These are phyloP conservation scores for Gelatoporia subvermispora DNA, from an alignment of 768 basidiomycete genomes.

Conservation along the genomic window DNA sequence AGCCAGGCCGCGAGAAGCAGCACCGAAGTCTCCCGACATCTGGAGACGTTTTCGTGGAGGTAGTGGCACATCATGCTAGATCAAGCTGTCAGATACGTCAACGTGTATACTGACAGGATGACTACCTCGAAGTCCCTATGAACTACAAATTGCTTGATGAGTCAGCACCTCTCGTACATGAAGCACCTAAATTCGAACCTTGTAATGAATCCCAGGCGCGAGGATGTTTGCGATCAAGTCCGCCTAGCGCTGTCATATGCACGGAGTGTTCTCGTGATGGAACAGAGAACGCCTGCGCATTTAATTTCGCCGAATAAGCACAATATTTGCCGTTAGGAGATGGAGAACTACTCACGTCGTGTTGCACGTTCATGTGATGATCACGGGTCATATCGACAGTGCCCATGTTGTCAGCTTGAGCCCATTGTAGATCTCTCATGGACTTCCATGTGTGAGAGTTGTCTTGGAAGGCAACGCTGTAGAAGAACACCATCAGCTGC, in stretches of 20 bases:
- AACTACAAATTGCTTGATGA: constrained; percentile 1
- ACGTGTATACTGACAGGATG: constrained; percentile 10
- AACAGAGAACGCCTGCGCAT: constrained; percentile 11
- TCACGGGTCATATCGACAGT: constrained; percentile 11
- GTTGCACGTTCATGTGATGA: constrained; percentile 14
- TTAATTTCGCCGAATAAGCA: background rate
- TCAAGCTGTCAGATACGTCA: constrained; percentile 1
- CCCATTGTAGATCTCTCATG: constrained; percentile 17
- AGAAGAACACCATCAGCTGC: background rate
- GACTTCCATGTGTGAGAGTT: constrained; percentile 14
- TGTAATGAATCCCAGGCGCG: constrained; percentile 22
- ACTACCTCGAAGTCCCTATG: constrained; percentile 22
- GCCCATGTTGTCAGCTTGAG: constrained; percentile 16
- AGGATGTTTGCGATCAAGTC: constrained; percentile 21
- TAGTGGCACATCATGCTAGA: constrained; percentile 20
- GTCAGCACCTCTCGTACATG: background rate
- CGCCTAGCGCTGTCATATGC: constrained; percentile 17
- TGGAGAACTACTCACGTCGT: constrained; percentile 8
- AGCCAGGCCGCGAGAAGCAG: too few relatives aligned
- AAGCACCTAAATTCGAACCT: constrained; percentile 11
- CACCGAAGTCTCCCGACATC: constrained; percentile 7
- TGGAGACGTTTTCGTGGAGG: constrained; percentile 24
- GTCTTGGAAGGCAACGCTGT: constrained; percentile 11
- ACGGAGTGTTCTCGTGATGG: constrained; percentile 15
- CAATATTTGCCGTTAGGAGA: too few relatives aligned